Evolutionary conservation across 78 protist species (phyloP).

Genomic region (Pigoraptor vietnamica): DNA sequence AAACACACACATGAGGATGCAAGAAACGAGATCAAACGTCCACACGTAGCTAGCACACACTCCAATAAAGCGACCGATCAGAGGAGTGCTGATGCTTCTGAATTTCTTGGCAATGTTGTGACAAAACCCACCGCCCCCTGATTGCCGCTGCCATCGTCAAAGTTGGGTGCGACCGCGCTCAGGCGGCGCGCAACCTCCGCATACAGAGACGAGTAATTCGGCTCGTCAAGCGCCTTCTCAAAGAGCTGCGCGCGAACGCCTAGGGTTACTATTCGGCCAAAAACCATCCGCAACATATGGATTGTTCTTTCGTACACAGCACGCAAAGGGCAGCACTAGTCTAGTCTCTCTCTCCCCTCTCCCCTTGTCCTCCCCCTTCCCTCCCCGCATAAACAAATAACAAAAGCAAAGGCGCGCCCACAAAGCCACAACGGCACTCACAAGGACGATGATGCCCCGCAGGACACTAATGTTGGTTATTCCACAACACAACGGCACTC

Average conservation of each 20-base stretch:
- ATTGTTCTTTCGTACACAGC: no score
- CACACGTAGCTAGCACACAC: background rate
- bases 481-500: no score
- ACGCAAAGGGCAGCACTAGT: no score
- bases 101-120: background rate
- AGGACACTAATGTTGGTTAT: background rate
- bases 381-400: no score
- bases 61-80: background rate
- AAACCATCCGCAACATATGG: no score
- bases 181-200: background rate
- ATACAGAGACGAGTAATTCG: background rate
- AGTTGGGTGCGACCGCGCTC: background rate
- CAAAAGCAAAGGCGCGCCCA: no score
- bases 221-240: background rate
- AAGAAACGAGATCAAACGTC: background rate
- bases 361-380: no score
- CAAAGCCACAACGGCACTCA: no score
- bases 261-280: no score
- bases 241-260: no score
- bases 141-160: background rate
- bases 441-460: background rate
- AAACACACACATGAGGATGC: background rate
- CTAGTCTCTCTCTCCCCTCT: no score
- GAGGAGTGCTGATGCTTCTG: background rate
- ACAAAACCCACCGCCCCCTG: background rate